A percentile compares a stretch with the other conserved stretches of the same genome.
Conservation (phyloP, 176 grass and related monocot species). For the Metroxylon sagu region DNA sequence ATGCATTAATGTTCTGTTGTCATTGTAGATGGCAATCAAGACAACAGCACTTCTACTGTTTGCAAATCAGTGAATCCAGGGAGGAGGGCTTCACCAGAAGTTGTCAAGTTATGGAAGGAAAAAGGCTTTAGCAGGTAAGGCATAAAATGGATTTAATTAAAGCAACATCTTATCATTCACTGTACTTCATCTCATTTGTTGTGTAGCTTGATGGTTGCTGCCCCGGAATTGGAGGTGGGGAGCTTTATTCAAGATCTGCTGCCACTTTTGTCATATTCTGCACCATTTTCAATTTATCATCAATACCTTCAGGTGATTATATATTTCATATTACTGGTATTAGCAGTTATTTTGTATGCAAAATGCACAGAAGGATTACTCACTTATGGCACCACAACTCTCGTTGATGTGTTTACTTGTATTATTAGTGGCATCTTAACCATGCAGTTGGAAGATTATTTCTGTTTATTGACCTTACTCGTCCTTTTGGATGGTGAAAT, state of each 20-base stretch:
- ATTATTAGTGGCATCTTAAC: no score
- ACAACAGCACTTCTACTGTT: slow-evolving; percentile 24
- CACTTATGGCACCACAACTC: no score
- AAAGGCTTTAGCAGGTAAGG: slow-evolving; percentile 84
- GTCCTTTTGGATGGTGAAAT: slow-evolving; percentile 5
- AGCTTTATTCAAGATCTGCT: slow-evolving; percentile 64
- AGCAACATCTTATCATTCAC: slow-evolving; percentile 4
- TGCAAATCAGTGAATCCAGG: slow-evolving; percentile 42
- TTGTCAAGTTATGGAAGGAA: slow-evolving; percentile 64
- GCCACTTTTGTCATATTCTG: slow-evolving; percentile 76
- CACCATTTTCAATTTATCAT: slow-evolving; percentile 89
- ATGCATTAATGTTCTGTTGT: slow-evolving; percentile 8
- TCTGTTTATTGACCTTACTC: slow-evolving; percentile 14
- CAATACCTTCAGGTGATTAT: slow-evolving; percentile 69
- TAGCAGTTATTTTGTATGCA: no score
- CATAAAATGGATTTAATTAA: no score
- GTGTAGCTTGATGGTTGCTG: slow-evolving; percentile 86
- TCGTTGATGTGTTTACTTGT: no score
- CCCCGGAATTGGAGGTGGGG: slow-evolving; percentile 61
- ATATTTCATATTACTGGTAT: neutral
- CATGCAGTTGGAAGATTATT: no score
- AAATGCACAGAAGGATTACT: no score
- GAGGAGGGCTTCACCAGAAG: slow-evolving; percentile 45
- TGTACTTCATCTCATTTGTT: slow-evolving; percentile 11
- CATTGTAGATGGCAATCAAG: slow-evolving; percentile 34